A percentile compares a stretch with the other conserved stretches of the same genome.
These are phyloP conservation scores for Solanum peruvianum DNA, from an alignment of 257 asterid genomes.

Conservation along the genomic window DNA sequence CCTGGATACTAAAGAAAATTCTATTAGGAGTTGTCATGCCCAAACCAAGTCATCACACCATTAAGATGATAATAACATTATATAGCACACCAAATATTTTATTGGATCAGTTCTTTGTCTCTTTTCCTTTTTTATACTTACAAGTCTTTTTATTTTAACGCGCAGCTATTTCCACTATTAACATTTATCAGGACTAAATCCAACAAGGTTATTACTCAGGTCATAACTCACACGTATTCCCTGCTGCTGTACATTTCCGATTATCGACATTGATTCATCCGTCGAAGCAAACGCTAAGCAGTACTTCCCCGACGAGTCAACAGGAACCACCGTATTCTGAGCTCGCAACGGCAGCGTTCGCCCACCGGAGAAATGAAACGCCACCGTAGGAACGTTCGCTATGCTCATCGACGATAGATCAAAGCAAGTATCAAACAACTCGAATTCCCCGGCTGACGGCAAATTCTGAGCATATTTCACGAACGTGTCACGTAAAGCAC, in stretches of 20 bases:
- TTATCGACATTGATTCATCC: neutral
- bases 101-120: neutral
- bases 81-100: neutral
- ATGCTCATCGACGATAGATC: neutral
- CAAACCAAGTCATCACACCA: neutral
- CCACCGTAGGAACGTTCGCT: neutral
- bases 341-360: neutral
- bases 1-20: neutral
- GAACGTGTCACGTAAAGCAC: neutral
- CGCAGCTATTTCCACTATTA: neutral
- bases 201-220: neutral
- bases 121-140: neutral
- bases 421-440: neutral
- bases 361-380: neutral
- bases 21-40: neutral
- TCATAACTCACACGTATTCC: neutral
- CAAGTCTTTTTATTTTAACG: neutral
- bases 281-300: conserved; percentile 5
- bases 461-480: neutral
- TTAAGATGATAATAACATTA: neutral
- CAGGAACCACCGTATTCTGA: neutral
- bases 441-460: neutral
- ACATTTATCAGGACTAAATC: neutral
- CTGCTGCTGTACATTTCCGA: conserved; percentile 2
- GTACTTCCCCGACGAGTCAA: neutral